A percentile compares a stretch with the other conserved stretches of the same genome.
phyloP scores from a whole-genome alignment of 192 early-diverging fungal species.

The Mortierella claussenii region DNA sequence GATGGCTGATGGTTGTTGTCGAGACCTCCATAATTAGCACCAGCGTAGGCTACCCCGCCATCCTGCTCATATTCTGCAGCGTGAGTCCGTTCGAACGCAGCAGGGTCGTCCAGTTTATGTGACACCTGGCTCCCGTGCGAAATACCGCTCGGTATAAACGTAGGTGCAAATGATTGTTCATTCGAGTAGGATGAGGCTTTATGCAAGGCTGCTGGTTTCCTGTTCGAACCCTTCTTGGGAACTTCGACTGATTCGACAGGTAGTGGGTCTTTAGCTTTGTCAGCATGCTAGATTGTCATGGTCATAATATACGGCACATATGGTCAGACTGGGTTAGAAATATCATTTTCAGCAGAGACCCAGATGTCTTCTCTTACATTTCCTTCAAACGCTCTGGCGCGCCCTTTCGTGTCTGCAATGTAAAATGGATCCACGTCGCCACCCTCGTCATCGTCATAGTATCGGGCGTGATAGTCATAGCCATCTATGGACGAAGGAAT shows the following conservation, averaged over 20 bases:
- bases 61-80: too few relatives aligned
- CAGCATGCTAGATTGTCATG: background rate
- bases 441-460: constrained; percentile 33
- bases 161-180: constrained; percentile 23
- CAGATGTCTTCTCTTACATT: constrained; percentile 32
- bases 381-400: constrained; percentile 31
- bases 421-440: constrained; percentile 41
- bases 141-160: constrained; percentile 5
- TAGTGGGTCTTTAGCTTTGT: background rate
- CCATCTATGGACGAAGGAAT: background rate
- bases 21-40: too few relatives aligned
- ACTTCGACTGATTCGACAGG: background rate
- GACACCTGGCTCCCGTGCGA: background rate
- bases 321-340: too few relatives aligned
- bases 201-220: constrained; percentile 25
- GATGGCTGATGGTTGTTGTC: too few relatives aligned
- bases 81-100: too few relatives aligned
- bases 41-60: too few relatives aligned
- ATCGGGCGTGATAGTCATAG: constrained; percentile 4
- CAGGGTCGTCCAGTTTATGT: background rate
- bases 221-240: background rate
- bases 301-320: background rate
- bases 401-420: constrained; percentile 35
- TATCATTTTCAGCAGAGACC: too few relatives aligned
- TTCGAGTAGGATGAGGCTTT: constrained; percentile 23